phyloP scores from a whole-genome alignment of 306 rosid species.

The Mimosa bimucronata region DNA sequence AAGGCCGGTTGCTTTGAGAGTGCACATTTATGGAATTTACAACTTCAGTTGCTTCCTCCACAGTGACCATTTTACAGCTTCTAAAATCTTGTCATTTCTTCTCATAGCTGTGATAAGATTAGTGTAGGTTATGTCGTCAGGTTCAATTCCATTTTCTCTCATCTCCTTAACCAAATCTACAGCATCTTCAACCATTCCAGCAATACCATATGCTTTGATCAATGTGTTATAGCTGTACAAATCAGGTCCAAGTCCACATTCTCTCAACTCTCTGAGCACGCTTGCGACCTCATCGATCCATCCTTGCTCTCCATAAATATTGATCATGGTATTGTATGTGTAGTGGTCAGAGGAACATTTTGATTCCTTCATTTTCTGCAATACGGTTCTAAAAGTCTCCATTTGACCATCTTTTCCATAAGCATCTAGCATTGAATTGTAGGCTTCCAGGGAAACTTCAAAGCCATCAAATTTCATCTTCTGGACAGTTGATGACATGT shows the following conservation, averaged over 20 bases:
- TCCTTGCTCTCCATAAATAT: slow-evolving; percentile 89
- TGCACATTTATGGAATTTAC: slow-evolving; percentile 39
- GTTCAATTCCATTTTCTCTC: slow-evolving; percentile 79
- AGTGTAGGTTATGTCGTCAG: slow-evolving; percentile 78
- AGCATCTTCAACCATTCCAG: slow-evolving; percentile 95
- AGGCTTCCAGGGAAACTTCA: slow-evolving; percentile 87
- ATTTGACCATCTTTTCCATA: slow-evolving; percentile 85
- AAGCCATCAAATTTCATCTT: slow-evolving; percentile 84
- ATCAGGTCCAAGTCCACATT: slow-evolving; percentile 74
- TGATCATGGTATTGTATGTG: slow-evolving; percentile 87
- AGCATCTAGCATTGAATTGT: slow-evolving; percentile 88
- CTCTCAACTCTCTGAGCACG: slow-evolving; percentile 71
- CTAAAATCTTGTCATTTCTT: slow-evolving; percentile 78
- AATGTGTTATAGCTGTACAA: slow-evolving; percentile 85
- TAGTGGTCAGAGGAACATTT: slow-evolving; percentile 66
- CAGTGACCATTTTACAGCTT: slow-evolving; percentile 95
- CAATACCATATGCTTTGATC: slow-evolving; percentile 92
- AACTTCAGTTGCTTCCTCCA: slow-evolving; percentile 94
- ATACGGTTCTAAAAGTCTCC: slow-evolving; percentile 63
- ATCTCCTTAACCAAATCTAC: slow-evolving; percentile 78
- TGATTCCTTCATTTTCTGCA: slow-evolving; percentile 76
- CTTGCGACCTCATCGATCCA: slow-evolving; percentile 77
- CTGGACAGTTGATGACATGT: slow-evolving; percentile 64
- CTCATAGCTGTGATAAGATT: slow-evolving; percentile 69
- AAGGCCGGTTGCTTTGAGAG: slow-evolving; percentile 22